Base-by-base conservation (phyloP, 352 stramenopile genomes). In the Globisporangium middletonii region DNA sequence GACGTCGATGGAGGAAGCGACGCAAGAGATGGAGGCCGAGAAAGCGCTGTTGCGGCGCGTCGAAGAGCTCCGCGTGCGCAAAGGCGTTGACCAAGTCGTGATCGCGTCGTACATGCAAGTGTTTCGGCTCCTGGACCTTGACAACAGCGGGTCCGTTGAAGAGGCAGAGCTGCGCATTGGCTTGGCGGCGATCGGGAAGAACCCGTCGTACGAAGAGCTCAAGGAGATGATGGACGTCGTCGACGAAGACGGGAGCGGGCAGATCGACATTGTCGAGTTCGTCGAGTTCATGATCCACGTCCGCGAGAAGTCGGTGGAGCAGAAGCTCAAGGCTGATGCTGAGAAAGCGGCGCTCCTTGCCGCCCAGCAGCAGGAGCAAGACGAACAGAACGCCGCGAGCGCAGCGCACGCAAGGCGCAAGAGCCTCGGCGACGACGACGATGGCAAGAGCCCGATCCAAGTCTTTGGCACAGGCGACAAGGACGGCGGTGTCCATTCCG, bases 1-100 rank as follows among this genome's bases (percentile, higher is more conserved):
- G 0, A 94, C 89, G 35, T 93, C 80, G 61, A 96, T 97, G 88
- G 79, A 94, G 53, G 88, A 97, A 65, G 86, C 83, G 15, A 95
- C 88, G 3, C 77, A 95, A 46, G 80, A 92, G 55, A 93, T 94
- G 79, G 77, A 89, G 43, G 75, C 64, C 0, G 77, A 92, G 53
- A 90, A 92, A 33, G 70, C 77, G 33, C 54, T 93, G 15, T 8
- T 90, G 27, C 63, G 72, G 50, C 79, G 85, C 48, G 64, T 94
- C 15, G 79, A 87, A 33, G 72, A 64, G 23, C 64, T 92, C 16
- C 76, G 79, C 8, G 61, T 68, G n/a, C 72, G 77, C 44, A 84
- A 88, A 37, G 49, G 51, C 4, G 64, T 92, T 11, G 79, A 89
- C 1, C 55, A 71, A 41, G 56, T 58, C 4, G 65, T 73, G 12